phyloP scores from a whole-genome alignment of 257 asterid species.

The Plantago major region DNA sequence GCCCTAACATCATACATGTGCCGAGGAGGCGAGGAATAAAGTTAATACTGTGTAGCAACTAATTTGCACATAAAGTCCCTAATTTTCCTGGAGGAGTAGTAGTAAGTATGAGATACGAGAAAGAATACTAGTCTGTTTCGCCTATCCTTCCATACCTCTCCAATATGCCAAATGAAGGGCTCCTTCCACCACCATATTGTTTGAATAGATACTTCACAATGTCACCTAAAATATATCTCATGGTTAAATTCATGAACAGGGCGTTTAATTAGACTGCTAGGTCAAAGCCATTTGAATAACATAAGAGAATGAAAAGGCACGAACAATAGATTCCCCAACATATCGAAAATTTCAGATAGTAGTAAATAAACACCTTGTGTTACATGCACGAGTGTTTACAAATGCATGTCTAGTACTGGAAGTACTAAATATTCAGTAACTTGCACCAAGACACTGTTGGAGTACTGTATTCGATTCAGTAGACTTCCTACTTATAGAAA shows the following conservation, averaged over 20 bases:
- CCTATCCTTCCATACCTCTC: constrained; percentile 46
- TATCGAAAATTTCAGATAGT: too few relatives aligned
- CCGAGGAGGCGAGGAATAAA: background rate
- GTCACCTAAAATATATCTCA: constrained; percentile 40
- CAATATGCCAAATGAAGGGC: constrained; percentile 58
- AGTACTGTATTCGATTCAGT: background rate
- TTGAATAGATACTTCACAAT: constrained; percentile 66
- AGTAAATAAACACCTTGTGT: background rate
- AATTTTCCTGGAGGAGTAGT: background rate
- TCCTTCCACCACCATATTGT: constrained; percentile 62
- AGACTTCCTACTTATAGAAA: background rate
- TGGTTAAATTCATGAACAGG: background rate
- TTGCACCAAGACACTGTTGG: background rate
- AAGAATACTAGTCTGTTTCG: background rate
- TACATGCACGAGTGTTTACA: background rate
- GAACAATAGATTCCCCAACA: too few relatives aligned
- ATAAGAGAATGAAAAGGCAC: too few relatives aligned
- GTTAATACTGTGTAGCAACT: background rate
- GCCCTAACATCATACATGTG: background rate
- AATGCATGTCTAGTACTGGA: constrained; percentile 1
- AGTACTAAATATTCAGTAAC: constrained; percentile 3
- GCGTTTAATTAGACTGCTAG: too few relatives aligned
- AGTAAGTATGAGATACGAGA: background rate
- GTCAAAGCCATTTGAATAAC: too few relatives aligned
- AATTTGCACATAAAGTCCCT: background rate